Evolutionary conservation across 768 basidiomycete genomes (phyloP).

Genomic region (Chalciporus pseudorubinellus): DNA sequence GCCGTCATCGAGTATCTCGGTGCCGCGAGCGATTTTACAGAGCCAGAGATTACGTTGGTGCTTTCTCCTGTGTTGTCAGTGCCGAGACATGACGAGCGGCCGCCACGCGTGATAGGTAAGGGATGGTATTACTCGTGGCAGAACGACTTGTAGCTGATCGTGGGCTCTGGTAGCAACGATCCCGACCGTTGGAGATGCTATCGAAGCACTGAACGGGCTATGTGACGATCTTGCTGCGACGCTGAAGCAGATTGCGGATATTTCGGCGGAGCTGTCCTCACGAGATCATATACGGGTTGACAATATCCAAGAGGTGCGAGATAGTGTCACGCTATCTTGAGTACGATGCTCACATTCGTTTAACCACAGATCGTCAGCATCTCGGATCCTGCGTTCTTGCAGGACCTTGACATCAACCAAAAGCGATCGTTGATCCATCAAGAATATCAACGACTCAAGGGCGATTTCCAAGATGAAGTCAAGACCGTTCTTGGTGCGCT

Average conservation of each 20-base stretch:
- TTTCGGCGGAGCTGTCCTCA: constrained; percentile 70
- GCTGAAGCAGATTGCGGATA: constrained; percentile 63
- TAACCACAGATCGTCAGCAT: constrained; percentile 45
- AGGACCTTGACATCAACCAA: constrained; percentile 66
- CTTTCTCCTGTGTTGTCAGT: constrained; percentile 64
- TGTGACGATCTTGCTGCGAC: constrained; percentile 58
- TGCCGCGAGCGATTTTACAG: constrained; percentile 72
- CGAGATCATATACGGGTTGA: constrained; percentile 69
- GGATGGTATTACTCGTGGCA: too few species aligned
- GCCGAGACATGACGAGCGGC: constrained; percentile 56
- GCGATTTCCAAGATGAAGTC: constrained; percentile 43
- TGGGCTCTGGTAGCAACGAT: constrained; percentile 65
- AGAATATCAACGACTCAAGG: constrained; percentile 50
- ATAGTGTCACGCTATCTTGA: not conserved
- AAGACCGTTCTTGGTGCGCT: constrained; percentile 53
- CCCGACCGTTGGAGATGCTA: constrained; percentile 72
- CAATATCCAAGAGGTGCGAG: constrained; percentile 65
- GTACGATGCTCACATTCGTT: not conserved
- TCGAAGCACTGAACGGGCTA: constrained; percentile 63
- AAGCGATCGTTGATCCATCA: constrained; percentile 64
- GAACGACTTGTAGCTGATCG: too few species aligned
- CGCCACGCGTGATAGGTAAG: constrained; percentile 55
- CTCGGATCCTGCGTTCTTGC: constrained; percentile 53
- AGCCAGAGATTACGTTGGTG: constrained; percentile 70
- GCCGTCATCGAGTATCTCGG: constrained; percentile 67